phyloP scores from a whole-genome alignment of 805 yeast genomes.

The Vanderwaltozyma polyspora region DNA sequence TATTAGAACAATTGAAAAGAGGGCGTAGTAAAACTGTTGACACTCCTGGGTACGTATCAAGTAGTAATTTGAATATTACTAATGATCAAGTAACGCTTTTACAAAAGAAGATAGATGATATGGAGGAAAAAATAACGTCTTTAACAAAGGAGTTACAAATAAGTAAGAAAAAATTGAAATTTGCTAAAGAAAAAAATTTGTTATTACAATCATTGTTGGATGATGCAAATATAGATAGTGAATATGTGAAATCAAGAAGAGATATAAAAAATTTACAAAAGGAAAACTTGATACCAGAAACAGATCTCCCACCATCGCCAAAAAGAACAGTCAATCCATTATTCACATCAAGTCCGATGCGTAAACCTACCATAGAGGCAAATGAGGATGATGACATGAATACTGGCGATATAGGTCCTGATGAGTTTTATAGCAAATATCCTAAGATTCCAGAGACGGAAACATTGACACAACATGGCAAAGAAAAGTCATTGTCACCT shows the following conservation, averaged over 20 bases:
- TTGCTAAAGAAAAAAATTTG: constrained; percentile 23
- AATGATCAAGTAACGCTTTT: constrained; percentile 14
- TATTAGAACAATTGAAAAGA: constrained; percentile 17
- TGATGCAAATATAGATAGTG: constrained; percentile 25
- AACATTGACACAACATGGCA: constrained; percentile 11
- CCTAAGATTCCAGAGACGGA: constrained; percentile 26
- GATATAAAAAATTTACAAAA: constrained; percentile 24
- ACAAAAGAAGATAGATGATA: constrained; percentile 8
- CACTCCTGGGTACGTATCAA: too few relatives aligned
- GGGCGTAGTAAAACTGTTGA: background rate
- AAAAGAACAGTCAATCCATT: constrained; percentile 19
- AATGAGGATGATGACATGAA: background rate
- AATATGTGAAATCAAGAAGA: constrained; percentile 24
- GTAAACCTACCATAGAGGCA: constrained; percentile 1
- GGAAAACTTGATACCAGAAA: constrained; percentile 21
- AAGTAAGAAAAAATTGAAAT: constrained; percentile 17
- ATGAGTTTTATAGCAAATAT: constrained; percentile 20
- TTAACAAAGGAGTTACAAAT: constrained; percentile 11
- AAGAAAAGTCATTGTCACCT: constrained; percentile 17
- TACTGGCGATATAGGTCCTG: constrained; percentile 1
- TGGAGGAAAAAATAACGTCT: constrained; percentile 7
- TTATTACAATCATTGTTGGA: constrained; percentile 22
- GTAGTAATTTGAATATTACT: constrained; percentile 1
- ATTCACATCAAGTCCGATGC: constrained; percentile 27
- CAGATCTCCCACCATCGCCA: constrained; percentile 25